Percentiles rank a stretch among this genome's conserved stretches.
These are phyloP conservation scores for Chaetomium sp. DNA, from an alignment of 2,329 filamentous ascomycete genomes.

Conservation along the genomic window DNA sequence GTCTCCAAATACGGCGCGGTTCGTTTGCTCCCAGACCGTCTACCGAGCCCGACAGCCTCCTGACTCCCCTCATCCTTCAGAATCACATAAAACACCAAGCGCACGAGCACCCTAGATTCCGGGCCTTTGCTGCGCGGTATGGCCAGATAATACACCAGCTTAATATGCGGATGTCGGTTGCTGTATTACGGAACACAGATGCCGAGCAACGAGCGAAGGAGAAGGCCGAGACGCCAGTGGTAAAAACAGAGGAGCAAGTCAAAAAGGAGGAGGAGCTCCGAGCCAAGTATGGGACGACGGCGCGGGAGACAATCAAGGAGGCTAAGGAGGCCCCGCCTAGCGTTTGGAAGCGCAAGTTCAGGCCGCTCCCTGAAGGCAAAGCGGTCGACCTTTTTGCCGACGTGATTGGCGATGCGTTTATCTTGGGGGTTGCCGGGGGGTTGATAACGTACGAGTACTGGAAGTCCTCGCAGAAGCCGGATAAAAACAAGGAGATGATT, in stretches of 20 bases:
- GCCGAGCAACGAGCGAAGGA: constrained; percentile 62
- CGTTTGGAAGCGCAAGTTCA: constrained; percentile 64
- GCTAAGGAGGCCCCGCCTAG: constrained; percentile 42
- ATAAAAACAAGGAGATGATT: constrained; percentile 57
- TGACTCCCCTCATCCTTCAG: constrained; percentile 42
- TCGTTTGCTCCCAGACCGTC: constrained; percentile 39
- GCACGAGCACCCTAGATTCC: constrained; percentile 65
- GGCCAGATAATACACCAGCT: constrained; percentile 67
- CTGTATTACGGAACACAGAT: constrained; percentile 58
- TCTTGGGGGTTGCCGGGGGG: constrained; percentile 58
- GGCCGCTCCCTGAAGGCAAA: constrained; percentile 64
- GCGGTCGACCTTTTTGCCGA: constrained; percentile 69
- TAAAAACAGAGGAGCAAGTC: constrained; percentile 64
- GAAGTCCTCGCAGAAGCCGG: constrained; percentile 61
- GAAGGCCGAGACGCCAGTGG: constrained; percentile 64
- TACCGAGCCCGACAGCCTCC: neutral
- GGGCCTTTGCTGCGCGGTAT: constrained; percentile 61
- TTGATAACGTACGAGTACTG: constrained; percentile 66
- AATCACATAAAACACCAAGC: constrained; percentile 68
- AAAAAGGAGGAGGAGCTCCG: constrained; percentile 55
- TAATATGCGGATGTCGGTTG: constrained; percentile 66
- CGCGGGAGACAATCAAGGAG: constrained; percentile 43
- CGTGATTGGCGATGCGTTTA: constrained; percentile 65
- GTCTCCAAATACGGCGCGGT: constrained; percentile 71
- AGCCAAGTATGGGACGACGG: constrained; percentile 47